These are phyloP conservation scores for Pseudopithomyces chartarum DNA, from an alignment of 2,329 filamentous ascomycete genomes.

Conservation along the genomic window DNA sequence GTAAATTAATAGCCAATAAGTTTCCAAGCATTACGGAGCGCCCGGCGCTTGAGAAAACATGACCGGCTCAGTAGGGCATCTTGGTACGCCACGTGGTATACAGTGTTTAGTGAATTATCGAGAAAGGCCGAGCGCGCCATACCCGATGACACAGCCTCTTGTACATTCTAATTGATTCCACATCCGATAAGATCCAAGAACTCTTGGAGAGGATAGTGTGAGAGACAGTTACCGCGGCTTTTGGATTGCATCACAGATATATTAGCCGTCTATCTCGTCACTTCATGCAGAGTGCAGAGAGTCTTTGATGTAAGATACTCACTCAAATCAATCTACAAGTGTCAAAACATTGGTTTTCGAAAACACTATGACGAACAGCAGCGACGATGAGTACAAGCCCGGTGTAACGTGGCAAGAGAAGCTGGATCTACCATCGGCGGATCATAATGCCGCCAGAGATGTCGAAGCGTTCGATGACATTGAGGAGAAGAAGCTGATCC, in stretches of 20 bases:
- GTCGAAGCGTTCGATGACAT: slow-evolving; percentile 18
- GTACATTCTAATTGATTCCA: not conserved
- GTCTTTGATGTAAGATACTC: too few relatives aligned
- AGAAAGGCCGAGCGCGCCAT: not conserved
- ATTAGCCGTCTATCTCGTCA: not conserved
- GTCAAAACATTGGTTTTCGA: not conserved
- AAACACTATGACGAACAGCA: slow-evolving; percentile 16
- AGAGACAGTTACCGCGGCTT: not conserved
- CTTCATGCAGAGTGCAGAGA: not conserved
- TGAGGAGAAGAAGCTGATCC: slow-evolving; percentile 27
- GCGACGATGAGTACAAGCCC: slow-evolving; percentile 18
- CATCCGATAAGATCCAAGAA: not conserved
- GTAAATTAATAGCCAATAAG: not conserved
- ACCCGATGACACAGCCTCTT: not conserved
- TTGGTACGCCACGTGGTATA: not conserved
- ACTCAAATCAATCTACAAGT: not conserved
- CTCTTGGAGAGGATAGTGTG: not conserved
- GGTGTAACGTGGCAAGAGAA: slow-evolving; percentile 14
- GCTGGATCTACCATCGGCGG: not conserved
- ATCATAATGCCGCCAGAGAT: slow-evolving; percentile 3
- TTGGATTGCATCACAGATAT: not conserved
- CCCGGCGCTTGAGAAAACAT: not conserved
- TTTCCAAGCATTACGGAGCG: not conserved
- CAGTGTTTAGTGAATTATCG: not conserved
- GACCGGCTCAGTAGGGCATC: not conserved